A percentile compares a stretch with the other conserved stretches of the same genome.
phyloP scores from a whole-genome alignment of 164 flowering plant species.

The Cinnamomum micranthum region DNA sequence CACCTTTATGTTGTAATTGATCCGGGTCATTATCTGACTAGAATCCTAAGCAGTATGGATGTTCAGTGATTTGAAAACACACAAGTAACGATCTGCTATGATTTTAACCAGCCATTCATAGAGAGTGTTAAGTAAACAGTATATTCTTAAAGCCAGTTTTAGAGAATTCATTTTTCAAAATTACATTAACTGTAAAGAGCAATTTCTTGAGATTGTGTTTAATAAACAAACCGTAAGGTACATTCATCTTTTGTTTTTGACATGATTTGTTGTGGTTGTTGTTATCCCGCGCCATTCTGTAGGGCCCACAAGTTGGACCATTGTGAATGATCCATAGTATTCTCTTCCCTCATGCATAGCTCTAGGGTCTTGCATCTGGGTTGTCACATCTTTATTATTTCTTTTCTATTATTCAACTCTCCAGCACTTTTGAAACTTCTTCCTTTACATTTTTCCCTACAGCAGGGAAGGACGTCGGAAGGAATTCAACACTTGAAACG shows the following conservation, averaged over 20 bases:
- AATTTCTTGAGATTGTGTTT: background rate
- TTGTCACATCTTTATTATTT: background rate
- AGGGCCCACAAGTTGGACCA: background rate
- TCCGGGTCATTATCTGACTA: too few relatives aligned
- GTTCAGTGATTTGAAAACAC: too few relatives aligned
- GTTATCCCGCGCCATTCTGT: background rate
- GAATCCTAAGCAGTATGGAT: too few relatives aligned
- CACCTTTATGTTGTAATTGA: too few relatives aligned
- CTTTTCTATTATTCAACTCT: background rate
- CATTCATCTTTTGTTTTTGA: background rate
- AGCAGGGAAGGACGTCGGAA: slow-evolving; percentile 54
- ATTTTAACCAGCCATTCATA: too few relatives aligned
- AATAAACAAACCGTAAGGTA: background rate
- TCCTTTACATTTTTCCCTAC: background rate
- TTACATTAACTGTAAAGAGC: background rate
- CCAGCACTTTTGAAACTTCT: background rate
- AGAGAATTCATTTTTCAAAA: background rate
- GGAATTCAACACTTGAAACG: slow-evolving; percentile 70
- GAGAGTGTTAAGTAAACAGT: too few relatives aligned
- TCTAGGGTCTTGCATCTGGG: background rate
- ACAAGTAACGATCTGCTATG: too few relatives aligned
- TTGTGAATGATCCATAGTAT: too few relatives aligned
- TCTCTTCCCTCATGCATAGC: too few relatives aligned
- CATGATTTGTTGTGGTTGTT: background rate
- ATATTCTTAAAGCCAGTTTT: background rate